Evolutionary conservation across 2,329 filamentous ascomycete species (phyloP).

Genomic region (Trichophyton benhamiae): DNA sequence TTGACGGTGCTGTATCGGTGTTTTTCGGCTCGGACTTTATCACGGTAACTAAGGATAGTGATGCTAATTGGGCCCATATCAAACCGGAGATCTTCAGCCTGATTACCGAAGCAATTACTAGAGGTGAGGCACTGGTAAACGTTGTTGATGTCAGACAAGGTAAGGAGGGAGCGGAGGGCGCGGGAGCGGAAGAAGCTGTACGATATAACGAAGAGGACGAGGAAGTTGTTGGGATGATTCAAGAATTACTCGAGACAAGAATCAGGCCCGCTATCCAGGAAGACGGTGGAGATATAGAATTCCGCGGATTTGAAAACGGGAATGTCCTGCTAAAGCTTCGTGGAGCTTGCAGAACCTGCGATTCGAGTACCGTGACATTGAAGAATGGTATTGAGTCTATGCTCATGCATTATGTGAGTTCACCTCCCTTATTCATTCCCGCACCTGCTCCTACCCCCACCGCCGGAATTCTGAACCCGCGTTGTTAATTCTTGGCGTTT

Average conservation of each 20-base stretch:
- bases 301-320: constrained; percentile 75
- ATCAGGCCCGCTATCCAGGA: constrained; percentile 95
- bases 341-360: constrained; percentile 88
- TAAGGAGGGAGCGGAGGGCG: constrained; percentile 25
- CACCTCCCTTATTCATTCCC: background rate
- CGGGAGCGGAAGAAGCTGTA: constrained; percentile 50
- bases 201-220: constrained; percentile 81
- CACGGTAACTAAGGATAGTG: constrained; percentile 80
- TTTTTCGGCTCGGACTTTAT: constrained; percentile 96
- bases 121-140: constrained; percentile 69
- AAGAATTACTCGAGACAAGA: constrained; percentile 87
- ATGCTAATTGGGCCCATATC: constrained; percentile 86
- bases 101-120: constrained; percentile 84
- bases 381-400: constrained; percentile 98
- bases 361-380: constrained; percentile 89
- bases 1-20: constrained; percentile 87
- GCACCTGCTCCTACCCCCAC: background rate
- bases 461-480: background rate
- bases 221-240: constrained; percentile 96
- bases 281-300: constrained; percentile 95
- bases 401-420: constrained; percentile 85
- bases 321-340: constrained; percentile 76
- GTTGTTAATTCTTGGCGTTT: background rate
- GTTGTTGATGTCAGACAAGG: constrained; percentile 48
- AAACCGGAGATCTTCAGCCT: constrained; percentile 91